phyloP scores from a whole-genome alignment of 73 alveolate species.

The Blepharisma stoltei region DNA sequence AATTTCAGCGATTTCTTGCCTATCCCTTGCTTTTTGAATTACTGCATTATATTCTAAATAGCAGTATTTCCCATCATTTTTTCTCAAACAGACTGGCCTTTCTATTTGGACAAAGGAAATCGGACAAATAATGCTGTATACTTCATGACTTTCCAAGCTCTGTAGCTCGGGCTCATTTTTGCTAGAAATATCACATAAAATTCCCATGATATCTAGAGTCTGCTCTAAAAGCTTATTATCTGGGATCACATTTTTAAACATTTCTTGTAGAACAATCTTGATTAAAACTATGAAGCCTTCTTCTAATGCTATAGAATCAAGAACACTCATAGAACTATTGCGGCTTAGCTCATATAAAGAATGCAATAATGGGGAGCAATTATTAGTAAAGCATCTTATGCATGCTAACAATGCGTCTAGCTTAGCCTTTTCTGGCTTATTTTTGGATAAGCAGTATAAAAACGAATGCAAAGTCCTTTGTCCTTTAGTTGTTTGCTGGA shows the following conservation, averaged over 20 bases:
- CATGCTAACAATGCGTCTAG: background rate
- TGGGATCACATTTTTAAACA: background rate
- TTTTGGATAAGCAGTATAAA: background rate
- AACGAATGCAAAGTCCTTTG: background rate
- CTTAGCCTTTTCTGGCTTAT: background rate
- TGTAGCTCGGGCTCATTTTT: background rate
- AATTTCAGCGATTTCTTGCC: background rate
- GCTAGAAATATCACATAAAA: background rate
- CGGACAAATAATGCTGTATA: background rate
- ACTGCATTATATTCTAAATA: background rate
- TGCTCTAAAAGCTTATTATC: background rate
- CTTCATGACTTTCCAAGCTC: background rate
- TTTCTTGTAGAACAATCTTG: background rate
- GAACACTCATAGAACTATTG: background rate
- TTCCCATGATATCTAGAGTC: background rate
- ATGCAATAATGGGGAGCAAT: background rate
- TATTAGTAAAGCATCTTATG: background rate
- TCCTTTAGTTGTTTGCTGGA: background rate
- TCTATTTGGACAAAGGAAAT: background rate
- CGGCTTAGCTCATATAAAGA: background rate
- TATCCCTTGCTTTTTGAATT: background rate
- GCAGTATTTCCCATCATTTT: background rate
- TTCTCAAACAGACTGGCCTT: background rate
- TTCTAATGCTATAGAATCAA: background rate
- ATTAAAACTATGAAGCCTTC: background rate